Conservation (phyloP, 2,329 filamentous ascomycete genomes). For the Teratosphaeriaceae sp. region DNA sequence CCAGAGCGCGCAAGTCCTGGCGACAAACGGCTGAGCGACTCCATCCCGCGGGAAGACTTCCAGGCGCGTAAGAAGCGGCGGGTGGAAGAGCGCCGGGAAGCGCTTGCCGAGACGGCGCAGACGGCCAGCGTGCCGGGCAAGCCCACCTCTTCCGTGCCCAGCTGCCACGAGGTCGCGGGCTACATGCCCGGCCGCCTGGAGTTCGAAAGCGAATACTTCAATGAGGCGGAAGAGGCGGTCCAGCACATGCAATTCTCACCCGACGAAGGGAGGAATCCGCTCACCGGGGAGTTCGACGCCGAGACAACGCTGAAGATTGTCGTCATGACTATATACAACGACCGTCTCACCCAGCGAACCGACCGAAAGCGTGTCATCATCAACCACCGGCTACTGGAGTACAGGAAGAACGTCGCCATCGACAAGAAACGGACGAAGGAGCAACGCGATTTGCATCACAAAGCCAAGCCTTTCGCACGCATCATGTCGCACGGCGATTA, state of each 20-base stretch:
- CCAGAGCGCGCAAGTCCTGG: constrained; percentile 78
- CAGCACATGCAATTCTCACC: constrained; percentile 98
- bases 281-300: constrained; percentile 79
- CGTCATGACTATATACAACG: constrained; percentile 98
- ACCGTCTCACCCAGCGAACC: constrained; percentile 78
- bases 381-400: constrained; percentile 88
- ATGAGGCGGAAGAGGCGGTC: constrained; percentile 95
- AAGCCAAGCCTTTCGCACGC: constrained; percentile 89
- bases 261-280: constrained; percentile 81
- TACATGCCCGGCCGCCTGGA: constrained; percentile 98
- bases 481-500: constrained; percentile 97
- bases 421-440: constrained; percentile 98
- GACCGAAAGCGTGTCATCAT: constrained; percentile 96
- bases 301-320: constrained; percentile 98
- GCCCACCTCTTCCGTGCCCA: constrained; percentile 88
- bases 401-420: constrained; percentile 77
- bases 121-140: constrained; percentile 81
- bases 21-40: constrained; percentile 70
- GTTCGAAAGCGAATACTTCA: constrained; percentile 96
- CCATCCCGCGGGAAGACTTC: constrained; percentile 85
- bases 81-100: constrained; percentile 87
- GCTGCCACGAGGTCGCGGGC: constrained; percentile 95
- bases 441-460: constrained; percentile 83
- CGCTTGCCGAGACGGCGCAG: constrained; percentile 73
- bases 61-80: constrained; percentile 86